phyloP scores from a whole-genome alignment of 441 rosid genomes.

The Jatropha podagrica region DNA sequence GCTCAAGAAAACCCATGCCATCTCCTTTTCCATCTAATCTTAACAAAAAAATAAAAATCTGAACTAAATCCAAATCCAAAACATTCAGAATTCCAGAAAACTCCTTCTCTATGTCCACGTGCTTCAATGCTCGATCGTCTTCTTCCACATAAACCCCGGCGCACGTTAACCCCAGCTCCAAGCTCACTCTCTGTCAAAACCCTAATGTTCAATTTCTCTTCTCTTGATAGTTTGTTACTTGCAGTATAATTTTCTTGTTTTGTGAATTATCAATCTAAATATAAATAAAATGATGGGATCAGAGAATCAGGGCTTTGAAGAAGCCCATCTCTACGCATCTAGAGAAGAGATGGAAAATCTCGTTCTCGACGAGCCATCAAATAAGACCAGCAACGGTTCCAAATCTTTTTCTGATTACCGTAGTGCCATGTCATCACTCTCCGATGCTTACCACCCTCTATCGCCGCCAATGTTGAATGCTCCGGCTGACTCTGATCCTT shows the following conservation, averaged over 20 bases:
- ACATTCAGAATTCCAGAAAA: not conserved
- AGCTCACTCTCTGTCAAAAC: not conserved
- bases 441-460: conserved; percentile 50
- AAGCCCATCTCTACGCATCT: conserved; percentile 47
- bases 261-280: not conserved
- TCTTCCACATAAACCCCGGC: conserved; percentile 2
- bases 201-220: not conserved
- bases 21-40: not conserved
- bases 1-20: not conserved
- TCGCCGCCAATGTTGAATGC: conserved; percentile 48
- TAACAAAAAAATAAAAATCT: too few species aligned
- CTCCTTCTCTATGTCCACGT: not conserved
- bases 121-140: conserved; percentile 13
- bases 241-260: not conserved
- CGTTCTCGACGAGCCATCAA: conserved; percentile 46
- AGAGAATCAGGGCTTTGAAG: conserved; percentile 53
- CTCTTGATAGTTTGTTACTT: not conserved
- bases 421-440: conserved; percentile 55
- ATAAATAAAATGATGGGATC: conserved; percentile 76
- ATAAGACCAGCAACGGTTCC: conserved; percentile 27
- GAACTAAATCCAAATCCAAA: not conserved
- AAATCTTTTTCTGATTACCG: conserved; percentile 54
- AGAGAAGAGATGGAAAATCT: conserved; percentile 79
- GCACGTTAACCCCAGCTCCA: conserved; percentile 9
- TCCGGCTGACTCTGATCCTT: conserved; percentile 70